Base-by-base conservation (phyloP, 2,329 filamentous ascomycete genomes). In the Colletotrichum acutatum region DNA sequence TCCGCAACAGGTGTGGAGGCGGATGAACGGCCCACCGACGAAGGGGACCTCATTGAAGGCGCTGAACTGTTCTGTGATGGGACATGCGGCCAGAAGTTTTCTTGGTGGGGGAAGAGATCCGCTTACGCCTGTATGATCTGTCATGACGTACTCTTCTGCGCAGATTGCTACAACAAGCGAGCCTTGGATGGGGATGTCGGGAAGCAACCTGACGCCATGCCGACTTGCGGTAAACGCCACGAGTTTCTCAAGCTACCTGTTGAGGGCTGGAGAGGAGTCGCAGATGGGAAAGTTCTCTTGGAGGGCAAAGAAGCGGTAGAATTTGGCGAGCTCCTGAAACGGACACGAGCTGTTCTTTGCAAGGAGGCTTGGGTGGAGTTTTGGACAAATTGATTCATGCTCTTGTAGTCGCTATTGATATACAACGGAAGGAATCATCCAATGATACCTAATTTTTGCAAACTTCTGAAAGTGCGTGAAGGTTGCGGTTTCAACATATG, bases 201-300 rank as follows among this genome's bases (percentile, higher is more conserved):
- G 46, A 14, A 72, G 66, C 66, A 56, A 46, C 22, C 46, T 32
- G 5, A 65, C 5, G 22, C n/a, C 8, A 26, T 32, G 32, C 37
- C 24, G 3, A 74, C 74, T 37, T 78, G 76, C 42, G 76, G 73
- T 9, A 57, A 71, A 8, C 64, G 69, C 16, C 78, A 79, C 24
- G 71, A 71, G 19, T 76, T 75, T 66, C 62, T 78, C 59, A 75
- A 76, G 46, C 62, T 63, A 1, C 78, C 78, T 1, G 59, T 78
- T 4, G 67, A 76, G 24, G 77, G 77, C 2, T 78, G 78, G 78
- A 71, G 65, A 52, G 76, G 77, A 19, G 68, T 79, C 16, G 73
- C 71, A 4, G 71, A 76, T 46, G 77, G 77, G 1, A 72, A 67
- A 22, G 52, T 79, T 56, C 59, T 56, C 24, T 60, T 78, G 30